Evolutionary conservation across 2,329 filamentous ascomycete species (phyloP), one percentile per base, ranked within the genome.

Genomic region (Didymella segeticola): DNA sequence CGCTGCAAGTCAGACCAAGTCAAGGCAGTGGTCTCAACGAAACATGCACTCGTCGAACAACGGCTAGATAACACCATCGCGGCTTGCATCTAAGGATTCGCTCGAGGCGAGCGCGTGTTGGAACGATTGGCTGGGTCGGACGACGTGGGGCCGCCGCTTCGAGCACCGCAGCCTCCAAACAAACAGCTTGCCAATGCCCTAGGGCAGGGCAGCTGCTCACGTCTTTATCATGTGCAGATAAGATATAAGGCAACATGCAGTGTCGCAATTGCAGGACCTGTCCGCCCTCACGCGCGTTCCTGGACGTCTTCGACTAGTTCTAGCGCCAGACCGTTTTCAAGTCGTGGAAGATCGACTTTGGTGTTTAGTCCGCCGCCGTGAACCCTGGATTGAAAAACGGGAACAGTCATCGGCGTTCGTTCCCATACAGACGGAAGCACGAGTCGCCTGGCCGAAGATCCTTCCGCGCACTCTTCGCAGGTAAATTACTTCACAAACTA

Each of bases 111-210:
- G 54, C 46, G 47, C 62, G 60, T 64, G 63, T 61, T 41, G 38
- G 45, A 57, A 57, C 56, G 58, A 64, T 64, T 62, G 62, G 62
- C 17, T 38, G 53, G 29, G 29, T 47, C 56, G 42, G 56, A 53
- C 39, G 53, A 23, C 23, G 37, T 53, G 49, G 46, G 52, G 50
- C 36, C 31, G 49, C 43, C 54, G 58, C 34, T 53, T 53, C 39
- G 41, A 53, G 49, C 49, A n/a, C 29, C 30, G 25, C 43, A 30
- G 27, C 31, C 36, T 48, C 39, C 51, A 41, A 41, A 30, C 39
- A 49, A 30, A 41, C 15, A 26, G 12, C 31, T 29, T 36, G 27
- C 15, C 33, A n/a, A n/a, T n/a, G n/a, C n/a, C n/a, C n/a, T n/a
- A n/a, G n/a, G n/a, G n/a, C n/a, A 26, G 42, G 42, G 48, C 48